Base-by-base conservation (phyloP, 805 yeast genomes). In the Kuraishia hungarica region DNA sequence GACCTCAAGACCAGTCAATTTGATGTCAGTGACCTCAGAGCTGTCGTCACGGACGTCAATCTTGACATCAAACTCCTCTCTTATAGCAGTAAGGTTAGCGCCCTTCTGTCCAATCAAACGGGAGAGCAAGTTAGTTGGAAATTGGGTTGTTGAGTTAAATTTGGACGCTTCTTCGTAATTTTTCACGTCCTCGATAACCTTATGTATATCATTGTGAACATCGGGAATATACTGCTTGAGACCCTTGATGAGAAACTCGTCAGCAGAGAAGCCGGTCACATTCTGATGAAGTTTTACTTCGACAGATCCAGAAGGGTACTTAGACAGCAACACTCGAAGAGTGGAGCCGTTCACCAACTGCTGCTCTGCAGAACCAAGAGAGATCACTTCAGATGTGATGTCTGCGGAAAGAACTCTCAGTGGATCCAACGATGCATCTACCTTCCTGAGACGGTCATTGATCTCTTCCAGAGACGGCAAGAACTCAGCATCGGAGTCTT, bases 71-170 rank as follows among this genome's bases (percentile, higher is more conserved):
- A 76, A 89, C 64, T 87, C 86, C 10, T 87, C 89, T 59, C 87
- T 79, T 57, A 90, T 68, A 52, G 80, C 74, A 61, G 81, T 80
- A 65, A 94, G 72, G 65, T 83, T 82, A 49, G 89, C 73, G 55
- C 99, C 99, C 58, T 82, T 87, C 67, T 86, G 87, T 61, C 99
- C 99, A 69, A 94, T 90, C 54, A 96, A 76, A 71, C 94, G 84
- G 28, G 94, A 79, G 57, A 93, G 73, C 51, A 83, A 80, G 53
- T 76, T 72, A 1, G 83, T 70, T 58, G 97, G 96, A 66, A 90
- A 83, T 29, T 74, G 76, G 54, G 86, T 70, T 20, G 80, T 72
- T 19, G 78, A 66, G 56, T 65, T 62, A 69, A 76, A 76, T 43
- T 71, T 71, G 13, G 72, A 69, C 11, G 74, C 74, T 55, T 61